Evolutionary conservation across 2,329 filamentous ascomycete genomes (phyloP), one percentile per base, ranked within the genome.

Genomic region (Diaporthe sp.): DNA sequence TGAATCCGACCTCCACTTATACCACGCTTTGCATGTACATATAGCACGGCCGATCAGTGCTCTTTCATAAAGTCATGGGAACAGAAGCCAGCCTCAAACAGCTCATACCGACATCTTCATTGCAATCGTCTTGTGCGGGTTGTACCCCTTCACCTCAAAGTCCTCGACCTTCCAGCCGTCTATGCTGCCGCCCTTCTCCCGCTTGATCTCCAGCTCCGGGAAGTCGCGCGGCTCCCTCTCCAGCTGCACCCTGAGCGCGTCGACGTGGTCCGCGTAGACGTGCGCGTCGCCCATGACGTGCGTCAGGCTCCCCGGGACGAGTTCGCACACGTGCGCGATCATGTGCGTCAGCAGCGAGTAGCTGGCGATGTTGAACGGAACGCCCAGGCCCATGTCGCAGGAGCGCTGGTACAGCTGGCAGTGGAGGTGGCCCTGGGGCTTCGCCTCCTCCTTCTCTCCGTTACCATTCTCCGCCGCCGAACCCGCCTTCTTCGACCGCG

Each of bases 211-310:
- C 75, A 99, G 82, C 67, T 91, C 91, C 0, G 97, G 97, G 79
- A 98, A 98, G 0, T 91, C 89, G 15, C 92, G 90, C 37, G 97
- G 97, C 82, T 96, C 94, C 10, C 97, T 88, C 82, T 91, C 89
- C 46, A 98, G 82, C 86, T 99, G 97, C 73, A 91, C 89, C 81
- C 93, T 90, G 75, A 99, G 87, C 17, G 97, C 96, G 72, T 98
- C 95, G 10, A 98, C 90, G 83, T 99, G 97, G 83, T 99, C 96
- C 10, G 93, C 85, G 84, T 99, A 99, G 1, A 99, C 93, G 84
- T 99, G 97, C n/a, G 96, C 95, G 84, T 99, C 97, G 19, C 97
- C 97, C 95, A 99, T 98, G 67, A 95, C 95, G 84, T 98, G 97
- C 53, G 95, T 97, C 77, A 99, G 89, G 70, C 91, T 96, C 0